Conservation (phyloP, 1,284 basidiomycete genomes). For the Cutaneotrichosporon cyanovorans region DNA sequence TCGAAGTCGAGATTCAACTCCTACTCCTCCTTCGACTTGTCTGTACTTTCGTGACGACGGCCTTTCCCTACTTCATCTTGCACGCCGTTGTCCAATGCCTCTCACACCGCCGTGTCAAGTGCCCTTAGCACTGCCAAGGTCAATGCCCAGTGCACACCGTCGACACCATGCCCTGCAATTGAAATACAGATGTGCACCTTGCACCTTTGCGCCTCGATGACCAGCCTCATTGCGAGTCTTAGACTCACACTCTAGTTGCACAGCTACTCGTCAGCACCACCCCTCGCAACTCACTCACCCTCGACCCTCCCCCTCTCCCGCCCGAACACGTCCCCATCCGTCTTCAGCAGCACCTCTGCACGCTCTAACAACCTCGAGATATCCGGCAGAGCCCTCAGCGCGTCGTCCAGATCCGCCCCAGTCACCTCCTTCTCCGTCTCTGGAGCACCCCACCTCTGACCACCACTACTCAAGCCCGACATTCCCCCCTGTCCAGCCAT, state of each 20-base stretch:
- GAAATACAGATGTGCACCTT: too few species aligned
- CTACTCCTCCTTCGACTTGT: too few species aligned
- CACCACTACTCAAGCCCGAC: background rate
- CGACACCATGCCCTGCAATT: too few species aligned
- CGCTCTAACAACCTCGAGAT: conserved; percentile 9
- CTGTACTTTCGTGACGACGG: too few species aligned
- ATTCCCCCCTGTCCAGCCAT: background rate
- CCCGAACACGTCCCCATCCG: conserved; percentile 7
- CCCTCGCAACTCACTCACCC: background rate
- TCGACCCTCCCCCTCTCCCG: background rate
- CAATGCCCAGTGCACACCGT: too few species aligned
- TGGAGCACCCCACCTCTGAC: background rate
- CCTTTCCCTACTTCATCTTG: too few species aligned
- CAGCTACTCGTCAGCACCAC: background rate
- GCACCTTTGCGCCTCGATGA: too few species aligned
- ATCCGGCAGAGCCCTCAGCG: conserved; percentile 11
- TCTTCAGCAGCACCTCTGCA: conserved; percentile 7
- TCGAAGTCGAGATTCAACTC: too few species aligned
- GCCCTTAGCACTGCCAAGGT: too few species aligned
- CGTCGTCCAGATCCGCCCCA: conserved; percentile 9
- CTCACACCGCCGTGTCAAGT: too few species aligned
- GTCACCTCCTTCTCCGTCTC: background rate
- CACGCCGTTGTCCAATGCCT: too few species aligned
- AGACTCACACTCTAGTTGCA: conserved; percentile 18
- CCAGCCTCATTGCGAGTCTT: too few species aligned